Evolutionary conservation across 2,329 filamentous ascomycete species (phyloP), one percentile per base, ranked within the genome.

Genomic region (Calonectria multiphialidica): DNA sequence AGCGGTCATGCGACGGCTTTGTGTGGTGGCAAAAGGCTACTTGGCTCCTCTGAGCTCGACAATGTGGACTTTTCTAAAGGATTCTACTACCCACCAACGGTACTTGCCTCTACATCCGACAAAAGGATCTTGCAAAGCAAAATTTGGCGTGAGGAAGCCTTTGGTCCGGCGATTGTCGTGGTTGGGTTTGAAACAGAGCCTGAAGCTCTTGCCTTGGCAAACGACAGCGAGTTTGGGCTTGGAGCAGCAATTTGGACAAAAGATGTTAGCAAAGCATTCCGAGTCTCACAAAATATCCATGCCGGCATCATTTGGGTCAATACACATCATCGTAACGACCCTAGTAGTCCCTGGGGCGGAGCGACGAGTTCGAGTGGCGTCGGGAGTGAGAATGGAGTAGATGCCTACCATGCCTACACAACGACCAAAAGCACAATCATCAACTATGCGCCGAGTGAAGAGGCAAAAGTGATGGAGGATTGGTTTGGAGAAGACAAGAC

Each of bases 1-100:
- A 86, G 87, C 67, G 84, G 84, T 0, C 75, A 80, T 2, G 85
- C 81, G 2, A 77, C 74, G 5, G 81, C 81, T 2, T 66, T 87
- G 0, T 81, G 77, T 13, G 88, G 91, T 6, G 90, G 90, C 0
- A 76, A 83, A 37, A 84, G 88, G 28, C 85, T 92, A 81, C 81
- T 72, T 4, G 86, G 88, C 1, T 76, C 40, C 1, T 91, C 90
- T 21, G 25, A 77, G 0, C 81, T 92, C 0, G 89, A 92, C 72
- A 85, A 82, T 1, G 86, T 83, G 1, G 86, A 90, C 61, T 87
- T 92, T 33, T 82, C 84, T 0, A 87, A 87, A 83, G 87, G 90
- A 2, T 95, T 95, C 82, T 98, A 95, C 86, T 97, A 92, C 83
- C 89, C 93, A 63, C 94, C 94, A 0, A 98, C 95, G 0, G 89